Conservation (phyloP, 371 early-diverging fungal species). For the Dentiscutata heterogama region DNA sequence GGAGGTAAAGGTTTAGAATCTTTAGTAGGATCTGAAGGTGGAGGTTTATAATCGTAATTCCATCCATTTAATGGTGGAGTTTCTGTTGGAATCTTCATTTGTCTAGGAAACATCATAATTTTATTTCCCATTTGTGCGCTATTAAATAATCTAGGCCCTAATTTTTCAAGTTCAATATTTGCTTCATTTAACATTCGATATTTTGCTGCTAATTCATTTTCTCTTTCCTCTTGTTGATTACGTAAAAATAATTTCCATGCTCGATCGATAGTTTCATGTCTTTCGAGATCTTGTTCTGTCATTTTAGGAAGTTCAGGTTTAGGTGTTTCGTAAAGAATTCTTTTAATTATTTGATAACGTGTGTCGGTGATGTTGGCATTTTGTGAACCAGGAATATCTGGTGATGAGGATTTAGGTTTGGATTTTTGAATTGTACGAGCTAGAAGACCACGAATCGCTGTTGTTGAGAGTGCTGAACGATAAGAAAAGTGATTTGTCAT, state of each 20-base stretch:
- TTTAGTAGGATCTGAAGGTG: too few relatives aligned
- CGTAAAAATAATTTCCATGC: conserved; percentile 77
- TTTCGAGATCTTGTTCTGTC: conserved; percentile 52
- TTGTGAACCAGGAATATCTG: conserved; percentile 15
- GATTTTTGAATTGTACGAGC: not conserved
- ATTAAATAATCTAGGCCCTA: conserved; percentile 71
- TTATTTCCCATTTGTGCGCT: conserved; percentile 59
- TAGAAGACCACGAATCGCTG: not conserved
- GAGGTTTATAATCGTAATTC: conserved; percentile 42
- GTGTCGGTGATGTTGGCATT: conserved; percentile 12
- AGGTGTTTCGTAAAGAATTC: conserved; percentile 31
- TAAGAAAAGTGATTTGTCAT: too few relatives aligned
- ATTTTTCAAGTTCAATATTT: conserved; percentile 75
- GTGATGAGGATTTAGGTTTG: not conserved
- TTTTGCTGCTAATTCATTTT: conserved; percentile 71
- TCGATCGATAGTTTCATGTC: conserved; percentile 81
- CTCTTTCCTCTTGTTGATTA: conserved; percentile 66
- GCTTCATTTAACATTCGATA: conserved; percentile 77
- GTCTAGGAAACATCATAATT: conserved; percentile 43
- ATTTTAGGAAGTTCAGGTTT: conserved; percentile 26
- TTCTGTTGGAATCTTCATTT: conserved; percentile 49
- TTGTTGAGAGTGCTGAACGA: not conserved
- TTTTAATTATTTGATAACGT: conserved; percentile 37
- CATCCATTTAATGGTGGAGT: conserved; percentile 45
- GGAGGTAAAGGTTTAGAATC: too few relatives aligned